Base-by-base conservation (phyloP, 2,329 filamentous ascomycete genomes). In the Rhynchosporium secalis region DNA sequence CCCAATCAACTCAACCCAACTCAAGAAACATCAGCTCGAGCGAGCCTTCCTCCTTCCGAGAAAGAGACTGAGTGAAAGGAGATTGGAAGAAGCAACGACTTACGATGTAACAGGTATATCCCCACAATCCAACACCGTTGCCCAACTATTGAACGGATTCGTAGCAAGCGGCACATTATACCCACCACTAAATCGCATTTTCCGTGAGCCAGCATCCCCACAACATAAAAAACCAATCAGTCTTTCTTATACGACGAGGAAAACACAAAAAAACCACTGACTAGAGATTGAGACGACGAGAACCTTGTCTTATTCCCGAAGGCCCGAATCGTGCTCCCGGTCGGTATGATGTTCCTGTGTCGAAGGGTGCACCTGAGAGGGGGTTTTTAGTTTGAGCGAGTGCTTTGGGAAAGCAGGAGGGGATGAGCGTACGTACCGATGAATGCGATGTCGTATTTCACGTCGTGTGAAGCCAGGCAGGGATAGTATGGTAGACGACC, bases 101-200 rank as follows among this genome's bases (percentile, higher is more conserved):
- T 80, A 92, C 85, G 89, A 93, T 10, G 90, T 94, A 3, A 95
- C 90, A 0, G 90, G 90, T 55, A 94, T 91, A 72, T 95, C 90
- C 64, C 91, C 91, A 73, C 91, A 95, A 74, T 95, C 91, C 1
- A 95, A 77, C 2, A 95, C 85, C 56, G 84, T 91, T 8, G 92
- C 88, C 84, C 91, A 94, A 71, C 84, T 88, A 73, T 88, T 86
- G 79, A 95, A 95, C 0, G 90, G 90, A 75, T 95, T 94, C 28
- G 88, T 88, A 33, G 84, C 80, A 13, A 96, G 79, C 0, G 91
- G 90, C 4, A 95, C 91, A 70, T 96, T 95, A 76, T 95, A 96
- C 4, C 91, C 91, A 70, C 91, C 91, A 74, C 90, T 94, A 75
- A 79, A 70, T 29, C 75, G 71, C 72, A 76, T 78, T 54, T 60